Base-by-base conservation (phyloP, 2,329 filamentous ascomycete genomes). In the Colletotrichum sp. region DNA sequence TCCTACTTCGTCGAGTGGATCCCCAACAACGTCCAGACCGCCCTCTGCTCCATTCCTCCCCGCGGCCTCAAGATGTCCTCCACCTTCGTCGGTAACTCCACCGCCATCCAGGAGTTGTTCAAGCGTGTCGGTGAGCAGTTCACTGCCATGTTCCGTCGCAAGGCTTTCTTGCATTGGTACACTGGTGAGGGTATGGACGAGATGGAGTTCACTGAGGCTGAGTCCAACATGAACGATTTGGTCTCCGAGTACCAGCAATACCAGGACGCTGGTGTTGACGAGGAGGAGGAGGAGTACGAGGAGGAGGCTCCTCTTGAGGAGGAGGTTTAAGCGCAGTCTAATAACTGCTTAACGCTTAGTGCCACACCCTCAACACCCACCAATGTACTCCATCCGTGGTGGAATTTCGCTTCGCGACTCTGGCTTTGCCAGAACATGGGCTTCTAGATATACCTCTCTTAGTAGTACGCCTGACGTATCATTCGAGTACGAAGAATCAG, bases 151-250 rank as follows among this genome's bases (percentile, higher is more conserved):
- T 99, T 99, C 94, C 93, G 97, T 90, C 96, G 97, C 90, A 99
- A 99, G 95, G 97, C 97, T 93, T 99, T 99, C 96, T 95, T 99
- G 93, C 97, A 99, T 92, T 99, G 97, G 97, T 99, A 99, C 91
- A 99, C 97, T 93, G 96, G 96, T 86, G 97, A 99, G 93, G 97
- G 97, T 90, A 99, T 99, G 97, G 97, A 99, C 90, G 97, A 99
- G 94, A 99, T 99, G 97, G 97, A 99, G 91, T 99, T 99, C 92
- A 99, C 97, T 86, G 97, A 99, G 93, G 97, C 97, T 83, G 97
- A 99, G 94, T 98, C 95, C 90, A 99, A 99, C 92, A 99, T 99
- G 97, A 99, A 99, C 92, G 97, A 99, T 88, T 91, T 99, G 86
- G 96, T 99, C 84, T 98, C 96, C 78, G 97, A 99, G 89, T 99